Evolutionary conservation across 2,329 filamentous ascomycete genomes (phyloP), one percentile per base, ranked within the genome.

Genomic region (Phyllosticta citribraziliensis): DNA sequence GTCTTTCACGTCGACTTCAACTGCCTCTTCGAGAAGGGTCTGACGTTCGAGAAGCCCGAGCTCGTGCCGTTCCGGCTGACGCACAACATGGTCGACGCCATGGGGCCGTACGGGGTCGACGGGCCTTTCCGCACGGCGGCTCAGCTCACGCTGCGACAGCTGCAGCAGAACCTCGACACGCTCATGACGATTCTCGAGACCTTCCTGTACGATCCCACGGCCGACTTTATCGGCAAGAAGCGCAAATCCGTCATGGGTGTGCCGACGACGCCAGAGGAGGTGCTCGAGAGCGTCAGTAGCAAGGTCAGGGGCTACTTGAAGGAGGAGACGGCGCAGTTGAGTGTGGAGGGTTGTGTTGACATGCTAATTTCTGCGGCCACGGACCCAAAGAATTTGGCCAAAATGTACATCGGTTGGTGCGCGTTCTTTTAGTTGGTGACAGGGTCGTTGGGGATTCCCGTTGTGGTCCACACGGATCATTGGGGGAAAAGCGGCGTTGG

Each of bases 1-100:
- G 86, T 96, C 2, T 89, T 99, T 74, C 94, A 99, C 74, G 95
- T 99, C 54, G 94, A 99, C 76, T 99, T 99, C 81, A 99, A 99
- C 76, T 99, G 95, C 74, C 85, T 99, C 4, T 99, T 99, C 73
- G 95, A 99, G 78, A 99, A 99, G 68, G 94, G 94, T 1, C 83
- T 93, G 51, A 97, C 92, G 0, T 97, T 99, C 71, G 88, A 91
- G 64, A 96, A 95, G 73, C 93, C 94, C 0, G 94, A 99, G 74
- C 81, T 88, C 30, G 94, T 99, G 1, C 95, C 94, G 1, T 99
- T 99, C 80, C 88, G 95, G 17, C 81, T 99, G 52, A 99, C 94
- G 3, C 93, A 97, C 80, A 99, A 99, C 75, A 97, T 99, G 93
- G 85, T 95, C 40, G 90, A 96, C 65, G 95, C 94, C 11, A 97